A percentile compares a stretch with the other conserved stretches of the same genome.
Evolutionary conservation across 305 asterid genomes (phyloP).

Genomic region (Fraxinus paxiana): DNA sequence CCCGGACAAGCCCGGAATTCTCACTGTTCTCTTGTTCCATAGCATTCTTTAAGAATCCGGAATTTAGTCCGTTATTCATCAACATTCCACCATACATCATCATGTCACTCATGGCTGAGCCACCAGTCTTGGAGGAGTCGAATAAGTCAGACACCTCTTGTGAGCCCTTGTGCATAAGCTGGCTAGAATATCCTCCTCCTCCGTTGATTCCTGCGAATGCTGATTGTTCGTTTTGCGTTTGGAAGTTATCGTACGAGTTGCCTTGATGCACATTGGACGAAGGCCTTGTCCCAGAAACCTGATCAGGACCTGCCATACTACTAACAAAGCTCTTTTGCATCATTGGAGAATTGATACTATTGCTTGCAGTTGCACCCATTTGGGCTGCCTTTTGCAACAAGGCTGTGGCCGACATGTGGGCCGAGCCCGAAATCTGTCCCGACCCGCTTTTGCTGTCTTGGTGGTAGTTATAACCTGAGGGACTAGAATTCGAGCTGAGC

Average conservation of each 20-base stretch:
- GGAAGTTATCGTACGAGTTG: slow-evolving; percentile 35
- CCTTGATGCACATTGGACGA: slow-evolving; percentile 6
- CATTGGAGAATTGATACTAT: slow-evolving; percentile 58
- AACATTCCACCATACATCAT: slow-evolving; percentile 64
- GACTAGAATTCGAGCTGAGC: slow-evolving; percentile 54
- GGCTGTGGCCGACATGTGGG: slow-evolving; percentile 89
- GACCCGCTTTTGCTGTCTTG: slow-evolving; percentile 38
- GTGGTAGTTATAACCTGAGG: slow-evolving; percentile 40
- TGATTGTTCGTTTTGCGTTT: slow-evolving; percentile 32
- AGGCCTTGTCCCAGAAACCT: slow-evolving; percentile 19
- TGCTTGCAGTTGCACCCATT: slow-evolving; percentile 67
- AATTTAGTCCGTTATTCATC: slow-evolving; percentile 45
- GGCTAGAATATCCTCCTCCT: slow-evolving; percentile 30
- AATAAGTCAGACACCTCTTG: slow-evolving; percentile 44
- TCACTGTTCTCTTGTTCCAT: slow-evolving; percentile 36
- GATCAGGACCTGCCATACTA: slow-evolving; percentile 58
- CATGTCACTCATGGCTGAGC: slow-evolving; percentile 45
- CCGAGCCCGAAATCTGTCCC: slow-evolving; percentile 45
- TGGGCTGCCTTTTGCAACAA: slow-evolving; percentile 85
- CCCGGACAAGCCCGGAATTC: slow-evolving; percentile 18
- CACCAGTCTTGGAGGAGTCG: slow-evolving; percentile 34
- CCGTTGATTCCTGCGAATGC: slow-evolving; percentile 22
- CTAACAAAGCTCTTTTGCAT: slow-evolving; percentile 57
- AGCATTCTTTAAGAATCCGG: slow-evolving; percentile 39
- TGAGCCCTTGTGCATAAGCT: slow-evolving; percentile 40